phyloP scores from a whole-genome alignment of 1,284 basidiomycete species.

The Golubevia sp. region DNA sequence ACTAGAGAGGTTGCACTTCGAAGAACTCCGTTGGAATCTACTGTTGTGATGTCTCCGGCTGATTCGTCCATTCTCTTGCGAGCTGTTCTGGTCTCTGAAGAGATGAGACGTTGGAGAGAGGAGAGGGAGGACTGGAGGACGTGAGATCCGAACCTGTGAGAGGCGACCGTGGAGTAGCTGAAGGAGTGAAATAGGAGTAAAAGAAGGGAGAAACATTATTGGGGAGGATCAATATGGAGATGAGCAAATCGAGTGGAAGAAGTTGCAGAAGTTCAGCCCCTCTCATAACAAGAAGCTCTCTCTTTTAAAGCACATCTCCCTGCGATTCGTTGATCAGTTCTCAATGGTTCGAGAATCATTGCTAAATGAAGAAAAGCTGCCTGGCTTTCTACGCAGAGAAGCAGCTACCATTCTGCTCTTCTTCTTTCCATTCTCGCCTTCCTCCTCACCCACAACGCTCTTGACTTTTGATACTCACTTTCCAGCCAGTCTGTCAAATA shows the following conservation, averaged over 20 bases:
- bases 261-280: not conserved
- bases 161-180: constrained; percentile 26
- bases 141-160: constrained; percentile 56
- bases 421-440: too few relatives aligned
- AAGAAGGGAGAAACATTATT: too few relatives aligned
- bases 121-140: constrained; percentile 37
- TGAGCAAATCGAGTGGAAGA: too few relatives aligned
- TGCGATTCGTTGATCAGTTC: too few relatives aligned
- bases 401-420: too few relatives aligned
- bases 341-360: too few relatives aligned
- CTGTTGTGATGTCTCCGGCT: constrained; percentile 3
- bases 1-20: constrained; percentile 31
- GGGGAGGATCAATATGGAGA: too few relatives aligned
- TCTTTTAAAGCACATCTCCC: too few relatives aligned
- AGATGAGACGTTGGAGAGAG: constrained; percentile 27
- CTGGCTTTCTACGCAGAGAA: too few relatives aligned
- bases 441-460: not conserved
- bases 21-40: constrained; percentile 22
- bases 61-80: constrained; percentile 9
- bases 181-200: not conserved
- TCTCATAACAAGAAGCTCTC: too few relatives aligned
- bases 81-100: constrained; percentile 16
- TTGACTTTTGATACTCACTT: constrained; percentile 22
- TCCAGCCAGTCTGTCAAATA: constrained; percentile 49
- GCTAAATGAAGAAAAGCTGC: too few relatives aligned